Conservation (phyloP, 2,329 filamentous ascomycete species). For the Acephala macrosclerotiorum region DNA sequence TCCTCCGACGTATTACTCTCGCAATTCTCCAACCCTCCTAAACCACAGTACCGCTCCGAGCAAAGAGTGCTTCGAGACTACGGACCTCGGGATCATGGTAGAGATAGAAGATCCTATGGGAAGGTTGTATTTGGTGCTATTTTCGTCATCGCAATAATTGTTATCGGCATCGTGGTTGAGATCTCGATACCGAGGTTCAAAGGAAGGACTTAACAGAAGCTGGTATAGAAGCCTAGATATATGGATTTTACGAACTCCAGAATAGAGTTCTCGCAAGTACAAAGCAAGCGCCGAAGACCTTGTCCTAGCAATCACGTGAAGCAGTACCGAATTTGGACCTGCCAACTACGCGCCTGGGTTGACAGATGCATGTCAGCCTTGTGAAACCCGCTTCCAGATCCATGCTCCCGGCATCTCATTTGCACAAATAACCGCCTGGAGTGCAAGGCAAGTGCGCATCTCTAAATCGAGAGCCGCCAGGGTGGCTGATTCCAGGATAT, state of each 20-base stretch:
- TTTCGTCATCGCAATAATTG: not conserved
- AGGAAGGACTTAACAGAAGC: not conserved
- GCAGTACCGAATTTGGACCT: not conserved
- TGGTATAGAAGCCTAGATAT: not conserved
- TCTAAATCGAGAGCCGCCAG: not conserved
- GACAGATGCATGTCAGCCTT: not conserved
- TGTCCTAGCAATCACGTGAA: not conserved
- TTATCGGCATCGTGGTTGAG: not conserved
- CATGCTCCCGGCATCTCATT: conserved; percentile 4
- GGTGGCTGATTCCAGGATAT: conserved; percentile 1
- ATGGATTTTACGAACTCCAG: not conserved
- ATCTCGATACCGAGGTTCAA: not conserved
- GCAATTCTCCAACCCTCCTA: not conserved
- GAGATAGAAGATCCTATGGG: not conserved
- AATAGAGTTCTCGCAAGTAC: too few species aligned
- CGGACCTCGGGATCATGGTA: not conserved
- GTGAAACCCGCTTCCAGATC: not conserved
- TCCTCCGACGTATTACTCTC: not conserved
- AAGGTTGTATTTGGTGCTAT: not conserved
- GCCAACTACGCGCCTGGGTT: not conserved
- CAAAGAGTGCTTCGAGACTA: not conserved
- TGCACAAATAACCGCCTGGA: conserved; percentile 4
- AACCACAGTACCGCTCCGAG: not conserved
- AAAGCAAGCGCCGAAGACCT: too few species aligned
- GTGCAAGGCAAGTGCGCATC: too few species aligned